These are phyloP conservation scores for Trichophyton mentagrophytes DNA, from an alignment of 2,329 filamentous ascomycete species.

Conservation along the genomic window DNA sequence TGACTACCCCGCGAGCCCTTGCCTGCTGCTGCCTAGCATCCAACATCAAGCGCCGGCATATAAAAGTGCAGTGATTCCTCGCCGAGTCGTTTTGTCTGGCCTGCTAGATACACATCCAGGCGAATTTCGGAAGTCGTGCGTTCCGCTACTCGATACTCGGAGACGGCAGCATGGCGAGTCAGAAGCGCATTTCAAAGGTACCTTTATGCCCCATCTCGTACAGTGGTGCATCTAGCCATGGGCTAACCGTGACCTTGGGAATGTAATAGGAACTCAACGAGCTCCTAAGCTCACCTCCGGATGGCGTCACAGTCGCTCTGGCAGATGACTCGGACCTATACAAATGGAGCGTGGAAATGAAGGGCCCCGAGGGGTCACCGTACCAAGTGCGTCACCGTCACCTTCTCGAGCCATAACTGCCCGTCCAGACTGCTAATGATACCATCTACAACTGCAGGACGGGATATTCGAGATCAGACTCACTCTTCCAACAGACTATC, in stretches of 20 bases:
- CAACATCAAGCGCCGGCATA: not conserved
- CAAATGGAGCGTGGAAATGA: conserved; percentile 55
- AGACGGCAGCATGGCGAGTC: conserved; percentile 27
- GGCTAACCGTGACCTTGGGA: not conserved
- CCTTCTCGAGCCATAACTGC: not conserved
- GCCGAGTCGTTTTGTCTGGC: not conserved
- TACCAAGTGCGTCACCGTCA: conserved; percentile 43
- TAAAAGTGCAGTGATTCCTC: not conserved
- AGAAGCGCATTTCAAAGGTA: conserved; percentile 36
- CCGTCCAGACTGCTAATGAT: not conserved
- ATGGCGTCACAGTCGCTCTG: conserved; percentile 45
- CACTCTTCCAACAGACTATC: conserved; percentile 83
- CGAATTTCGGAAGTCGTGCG: not conserved
- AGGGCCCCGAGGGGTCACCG: conserved; percentile 51
- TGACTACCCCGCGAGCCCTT: not conserved
- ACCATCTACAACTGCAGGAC: conserved; percentile 34
- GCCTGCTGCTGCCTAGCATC: not conserved
- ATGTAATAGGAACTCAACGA: conserved; percentile 48
- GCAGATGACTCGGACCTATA: conserved; percentile 53
- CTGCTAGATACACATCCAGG: not conserved
- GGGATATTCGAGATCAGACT: conserved; percentile 64
- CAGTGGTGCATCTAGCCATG: too few relatives aligned
- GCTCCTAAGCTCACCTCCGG: conserved; percentile 42
- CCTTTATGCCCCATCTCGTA: not conserved
- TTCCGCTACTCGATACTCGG: not conserved